Conservation (phyloP, 2,329 filamentous ascomycete species). For the Pseudogymnoascus sp. region DNA sequence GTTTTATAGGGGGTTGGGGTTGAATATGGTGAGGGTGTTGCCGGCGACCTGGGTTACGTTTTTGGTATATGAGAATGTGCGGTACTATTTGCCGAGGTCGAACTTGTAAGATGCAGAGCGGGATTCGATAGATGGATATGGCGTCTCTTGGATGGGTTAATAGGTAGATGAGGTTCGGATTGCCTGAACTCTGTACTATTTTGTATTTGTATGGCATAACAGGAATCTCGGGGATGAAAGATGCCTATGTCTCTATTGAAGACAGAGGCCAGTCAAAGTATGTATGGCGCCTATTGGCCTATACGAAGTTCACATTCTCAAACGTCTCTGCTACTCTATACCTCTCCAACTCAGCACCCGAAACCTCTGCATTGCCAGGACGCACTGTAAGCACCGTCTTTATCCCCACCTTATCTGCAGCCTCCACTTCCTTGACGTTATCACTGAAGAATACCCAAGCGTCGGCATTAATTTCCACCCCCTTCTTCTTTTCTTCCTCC, state of each 20-base stretch:
- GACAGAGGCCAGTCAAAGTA: neutral
- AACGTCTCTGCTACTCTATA: constrained; percentile 25
- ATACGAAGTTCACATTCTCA: constrained; percentile 14
- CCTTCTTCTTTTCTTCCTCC: neutral
- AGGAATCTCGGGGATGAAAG: neutral
- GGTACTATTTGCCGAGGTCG: constrained; percentile 53
- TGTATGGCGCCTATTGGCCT: neutral
- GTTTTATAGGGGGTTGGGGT: constrained; percentile 86
- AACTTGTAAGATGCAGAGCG: neutral
- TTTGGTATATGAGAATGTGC: constrained; percentile 91
- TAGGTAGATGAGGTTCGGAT: neutral
- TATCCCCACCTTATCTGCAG: constrained; percentile 57
- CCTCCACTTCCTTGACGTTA: constrained; percentile 62
- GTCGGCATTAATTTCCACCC: constrained; percentile 37
- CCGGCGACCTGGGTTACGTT: constrained; percentile 96
- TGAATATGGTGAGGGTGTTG: constrained; percentile 82
- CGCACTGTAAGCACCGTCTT: constrained; percentile 53
- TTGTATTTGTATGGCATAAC: neutral
- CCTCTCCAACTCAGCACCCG: constrained; percentile 36
- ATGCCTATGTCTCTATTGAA: neutral
- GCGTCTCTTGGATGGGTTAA: neutral
- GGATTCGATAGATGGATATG: neutral
- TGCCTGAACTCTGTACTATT: neutral
- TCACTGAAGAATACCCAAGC: constrained; percentile 75
- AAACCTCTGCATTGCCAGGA: constrained; percentile 62